Base-by-base conservation (phyloP, 148 eudicot species). In the Cornus florida region DNA sequence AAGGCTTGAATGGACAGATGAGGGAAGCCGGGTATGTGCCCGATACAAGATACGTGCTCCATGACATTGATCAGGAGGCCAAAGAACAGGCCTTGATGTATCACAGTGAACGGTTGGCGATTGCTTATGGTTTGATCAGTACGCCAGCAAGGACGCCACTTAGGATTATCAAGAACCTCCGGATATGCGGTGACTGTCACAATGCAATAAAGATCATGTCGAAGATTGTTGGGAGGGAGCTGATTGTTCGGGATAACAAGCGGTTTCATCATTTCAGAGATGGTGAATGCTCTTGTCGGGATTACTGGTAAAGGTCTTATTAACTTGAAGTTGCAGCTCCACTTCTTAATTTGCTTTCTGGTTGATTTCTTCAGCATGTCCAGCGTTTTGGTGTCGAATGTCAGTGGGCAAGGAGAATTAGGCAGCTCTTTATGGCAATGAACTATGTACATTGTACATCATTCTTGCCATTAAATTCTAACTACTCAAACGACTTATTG, bases 141-240 rank as follows among this genome's bases (percentile, higher is more conserved):
- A 88, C 87, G 57, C 88, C 88, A 2, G 85, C 87, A 23, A 79
- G 90, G 71, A 88, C 83, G 4, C 75, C 85, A 38, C 85, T 88
- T 74, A 83, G 86, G 74, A 81, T 88, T 75, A 86, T 88, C 59
- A 88, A 88, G 87, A 88, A 88, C 70, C 81, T 88, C 31, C 67
- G 90, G 28, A 86, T 88, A 60, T 88, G 90, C 41, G 88, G 90
- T 4, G 90, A 88, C 75, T 88, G 90, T 77, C 90, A 88, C 68
- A 85, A 83, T 70, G 90, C 90, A 0, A 82, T 88, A 66, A 88
- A 88, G 80, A 85, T 85, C 72, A 85, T 88, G 82, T 81, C 88
- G 1, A 88, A 79, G 85, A 83, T 88, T 79, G 88, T 86, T 71
- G 88, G 90, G n/a, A 83, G 90, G 74, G 90, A 88, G 81, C 82